Conservation (phyloP, 495 filamentous ascomycete genomes). For the Lindgomyces ingoldianus region DNA sequence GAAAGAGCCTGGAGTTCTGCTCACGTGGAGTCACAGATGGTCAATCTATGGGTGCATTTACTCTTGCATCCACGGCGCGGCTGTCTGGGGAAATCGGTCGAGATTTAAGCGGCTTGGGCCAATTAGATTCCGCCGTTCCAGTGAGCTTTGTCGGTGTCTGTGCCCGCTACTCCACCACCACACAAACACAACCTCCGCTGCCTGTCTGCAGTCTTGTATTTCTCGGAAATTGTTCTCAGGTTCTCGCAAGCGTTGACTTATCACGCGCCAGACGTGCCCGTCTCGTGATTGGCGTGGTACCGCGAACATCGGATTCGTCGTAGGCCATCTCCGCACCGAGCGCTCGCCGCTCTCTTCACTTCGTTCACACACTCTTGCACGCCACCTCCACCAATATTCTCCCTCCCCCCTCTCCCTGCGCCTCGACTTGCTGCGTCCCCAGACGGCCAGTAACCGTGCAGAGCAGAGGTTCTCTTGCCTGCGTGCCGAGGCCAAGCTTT, state of each 20-base stretch:
- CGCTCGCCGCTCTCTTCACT: slow-evolving; percentile 3
- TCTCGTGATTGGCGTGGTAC: slow-evolving; percentile 22
- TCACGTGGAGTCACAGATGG: too few species aligned
- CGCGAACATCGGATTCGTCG: slow-evolving; percentile 13
- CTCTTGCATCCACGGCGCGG: neutral
- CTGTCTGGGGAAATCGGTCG: neutral
- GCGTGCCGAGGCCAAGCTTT: slow-evolving; percentile 14
- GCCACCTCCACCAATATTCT: neutral
- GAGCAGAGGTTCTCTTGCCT: neutral
- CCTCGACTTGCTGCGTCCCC: neutral
- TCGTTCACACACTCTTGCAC: neutral
- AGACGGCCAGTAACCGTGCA: neutral
- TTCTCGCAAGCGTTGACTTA: slow-evolving; percentile 6
- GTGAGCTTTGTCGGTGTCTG: neutral
- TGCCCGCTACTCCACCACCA: neutral
- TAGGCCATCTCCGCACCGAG: slow-evolving; percentile 6
- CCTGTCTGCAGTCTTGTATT: neutral
- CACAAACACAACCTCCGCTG: neutral
- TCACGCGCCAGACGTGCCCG: slow-evolving; percentile 23
- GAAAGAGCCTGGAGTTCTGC: too few species aligned
- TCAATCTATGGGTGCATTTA: neutral
- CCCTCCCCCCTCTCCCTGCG: neutral
- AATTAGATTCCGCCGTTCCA: neutral
- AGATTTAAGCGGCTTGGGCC: neutral
- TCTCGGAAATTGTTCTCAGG: neutral